These are phyloP conservation scores for Populus tremula DNA, from an alignment of 345 rosid genomes.

Conservation along the genomic window DNA sequence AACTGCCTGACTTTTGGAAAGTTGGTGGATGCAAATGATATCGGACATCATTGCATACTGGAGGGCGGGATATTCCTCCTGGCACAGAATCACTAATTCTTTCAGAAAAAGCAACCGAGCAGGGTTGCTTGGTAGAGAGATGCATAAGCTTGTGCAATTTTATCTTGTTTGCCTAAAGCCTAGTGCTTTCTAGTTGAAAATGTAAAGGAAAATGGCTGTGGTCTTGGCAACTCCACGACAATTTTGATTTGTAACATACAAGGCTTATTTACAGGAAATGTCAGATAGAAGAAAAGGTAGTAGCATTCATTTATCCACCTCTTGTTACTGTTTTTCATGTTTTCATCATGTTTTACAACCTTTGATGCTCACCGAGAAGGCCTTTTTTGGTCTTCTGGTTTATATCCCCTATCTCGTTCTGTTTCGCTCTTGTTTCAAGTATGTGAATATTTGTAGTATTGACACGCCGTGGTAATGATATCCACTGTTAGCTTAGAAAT, in stretches of 20 bases:
- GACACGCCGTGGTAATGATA: not conserved
- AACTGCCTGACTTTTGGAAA: not conserved
- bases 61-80: not conserved
- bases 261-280: conserved; percentile 38
- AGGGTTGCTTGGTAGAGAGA: conserved; percentile 12
- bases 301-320: conserved; percentile 36
- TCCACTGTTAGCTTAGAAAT: not conserved
- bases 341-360: not conserved
- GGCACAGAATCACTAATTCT: conserved; percentile 22
- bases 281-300: conserved; percentile 38
- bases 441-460: not conserved
- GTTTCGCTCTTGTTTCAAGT: not conserved
- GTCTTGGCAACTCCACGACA: conserved; percentile 33
- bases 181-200: conserved; percentile 28
- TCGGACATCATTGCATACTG: not conserved
- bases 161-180: conserved; percentile 22
- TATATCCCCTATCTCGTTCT: no score
- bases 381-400: not conserved
- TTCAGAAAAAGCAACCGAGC: conserved; percentile 21
- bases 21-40: not conserved
- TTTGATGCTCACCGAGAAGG: not conserved
- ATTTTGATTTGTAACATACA: conserved; percentile 59
- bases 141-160: conserved; percentile 24
- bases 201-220: conserved; percentile 28
- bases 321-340: conserved; percentile 14